Base-by-base conservation (phyloP, 768 basidiomycete species). In the Calocera viscosa region DNA sequence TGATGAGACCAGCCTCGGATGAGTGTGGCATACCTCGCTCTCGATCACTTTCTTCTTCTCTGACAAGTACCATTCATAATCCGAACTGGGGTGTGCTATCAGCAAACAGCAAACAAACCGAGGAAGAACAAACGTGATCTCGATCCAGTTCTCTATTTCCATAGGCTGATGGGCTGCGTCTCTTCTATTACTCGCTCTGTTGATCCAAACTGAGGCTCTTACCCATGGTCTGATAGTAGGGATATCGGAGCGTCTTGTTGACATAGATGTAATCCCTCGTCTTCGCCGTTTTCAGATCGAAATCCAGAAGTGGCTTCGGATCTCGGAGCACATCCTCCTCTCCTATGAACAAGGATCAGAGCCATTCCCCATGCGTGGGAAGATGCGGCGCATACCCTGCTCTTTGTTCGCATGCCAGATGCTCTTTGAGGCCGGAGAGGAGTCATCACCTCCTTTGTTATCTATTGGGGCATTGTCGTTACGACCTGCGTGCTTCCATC, bases 101-200 rank as follows among this genome's bases (percentile, higher is more conserved):
- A 60, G 19, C n/a, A n/a, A n/a, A n/a, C n/a, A n/a, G n/a, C n/a
- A n/a, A n/a, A n/a, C n/a, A n/a, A n/a, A n/a, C n/a, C n/a, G n/a
- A n/a, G n/a, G 24, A 32, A 8, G 53, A 32, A 60, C 26, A 26
- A 11, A 60, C 53, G 76, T 76, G 30, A 78, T 74, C 68, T 78
- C 77, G 32, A 78, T 78, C 77, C 77, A 78, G 67, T 77, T 70
- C 69, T 77, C 75, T 64, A 75, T 72, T 39, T 77, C 71, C 74
- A 77, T 76, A 0, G 76, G 73, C 64, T 76, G 77, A 66, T 78
- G 77, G 1, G 77, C 73, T 76, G 74, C 76, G n/a, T n/a, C n/a
- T n/a, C n/a, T n/a, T n/a, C n/a, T n/a, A n/a, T n/a, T n/a, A n/a
- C n/a, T n/a, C n/a, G n/a, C n/a, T n/a, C n/a, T n/a, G 7, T 5